Evolutionary conservation across 192 early-diverging fungal species (phyloP), one percentile per base, ranked within the genome.

Genomic region (Backusella circina): DNA sequence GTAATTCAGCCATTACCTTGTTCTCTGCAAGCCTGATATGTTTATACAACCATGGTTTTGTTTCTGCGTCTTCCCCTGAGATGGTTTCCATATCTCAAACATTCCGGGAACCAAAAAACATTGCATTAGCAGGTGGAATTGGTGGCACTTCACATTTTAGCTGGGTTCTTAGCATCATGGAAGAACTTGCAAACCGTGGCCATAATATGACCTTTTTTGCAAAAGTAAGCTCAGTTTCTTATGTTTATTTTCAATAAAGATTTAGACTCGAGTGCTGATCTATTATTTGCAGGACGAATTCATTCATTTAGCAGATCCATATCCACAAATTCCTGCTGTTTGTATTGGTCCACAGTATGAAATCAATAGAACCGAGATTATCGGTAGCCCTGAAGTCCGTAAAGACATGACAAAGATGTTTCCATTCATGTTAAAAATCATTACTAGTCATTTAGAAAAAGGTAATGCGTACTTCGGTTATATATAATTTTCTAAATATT

Each of bases 151-250:
- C 69, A 18, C 69, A 70, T 70, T 28, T 39, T 16, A 2, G 4
- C 10, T 70, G 69, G 69, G 69, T 70, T 32, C 69, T 70, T 31
- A 30, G 23, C 2, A 70, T 47, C 10, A 37, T 70, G 39, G 41
- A 70, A 1, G 38, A 70, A 30, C n/a, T 70, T 28, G 21, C 10
- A 30, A 35, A 70, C 10, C 37, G 69, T 13, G 69, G 69, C 8
- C 69, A 70, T 70, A 70, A 47, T 15, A 12, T 41, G 15, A 38
- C 69, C 3, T 70, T 18, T 41, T 41, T 70, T 26, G 37, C 69
- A 5, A 70, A 35, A 70, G 69, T 70, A 70, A 47, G 65, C 5
- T 67, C 15, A 68, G 21, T 21, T 0, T 44, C 10, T 12, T 47
- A 47, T 30, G 23, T 47, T 15, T 47, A 39, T 69, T 8, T 21